Evolutionary conservation across 805 yeast species (phyloP).

Genomic region (Vanderwaltozyma tropicalis): DNA sequence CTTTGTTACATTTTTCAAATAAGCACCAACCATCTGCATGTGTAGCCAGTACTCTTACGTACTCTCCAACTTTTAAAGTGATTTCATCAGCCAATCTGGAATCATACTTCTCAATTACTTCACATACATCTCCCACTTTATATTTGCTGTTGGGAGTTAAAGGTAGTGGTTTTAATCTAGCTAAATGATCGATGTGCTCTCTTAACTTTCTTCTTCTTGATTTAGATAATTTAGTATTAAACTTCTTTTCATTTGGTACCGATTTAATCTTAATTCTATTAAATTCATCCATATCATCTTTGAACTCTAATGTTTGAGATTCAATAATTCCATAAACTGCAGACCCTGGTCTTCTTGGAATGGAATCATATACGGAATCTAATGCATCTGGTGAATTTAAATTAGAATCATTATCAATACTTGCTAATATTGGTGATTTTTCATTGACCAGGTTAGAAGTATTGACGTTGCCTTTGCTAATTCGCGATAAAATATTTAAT

Average conservation of each 20-base stretch:
- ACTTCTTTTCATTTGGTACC: constrained; percentile 4
- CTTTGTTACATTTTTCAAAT: constrained; percentile 27
- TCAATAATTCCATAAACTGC: constrained; percentile 11
- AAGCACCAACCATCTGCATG: constrained; percentile 39
- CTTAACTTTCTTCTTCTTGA: constrained; percentile 7
- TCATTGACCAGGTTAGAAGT: constrained; percentile 10
- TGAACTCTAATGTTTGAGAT: constrained; percentile 4
- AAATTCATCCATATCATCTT: constrained; percentile 1
- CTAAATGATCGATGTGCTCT: constrained; percentile 9
- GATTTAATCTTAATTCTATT: constrained; percentile 3
- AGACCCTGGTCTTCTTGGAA: neutral
- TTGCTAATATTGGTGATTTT: constrained; percentile 17
- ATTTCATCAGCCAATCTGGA: constrained; percentile 32
- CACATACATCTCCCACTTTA: constrained; percentile 6
- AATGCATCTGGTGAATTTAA: neutral
- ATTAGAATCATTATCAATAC: neutral
- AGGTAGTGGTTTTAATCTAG: constrained; percentile 16
- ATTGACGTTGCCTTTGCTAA: constrained; percentile 10
- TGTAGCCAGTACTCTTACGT: constrained; percentile 28
- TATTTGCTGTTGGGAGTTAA: constrained; percentile 10
- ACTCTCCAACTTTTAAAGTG: constrained; percentile 24
- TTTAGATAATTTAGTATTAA: neutral
- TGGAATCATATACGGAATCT: no score
- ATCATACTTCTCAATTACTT: constrained; percentile 18
- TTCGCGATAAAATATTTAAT: constrained; percentile 17